A percentile compares a stretch with the other conserved stretches of the same genome.
Conservation (phyloP, 306 rosid genomes). For the Quillaja saponaria region DNA sequence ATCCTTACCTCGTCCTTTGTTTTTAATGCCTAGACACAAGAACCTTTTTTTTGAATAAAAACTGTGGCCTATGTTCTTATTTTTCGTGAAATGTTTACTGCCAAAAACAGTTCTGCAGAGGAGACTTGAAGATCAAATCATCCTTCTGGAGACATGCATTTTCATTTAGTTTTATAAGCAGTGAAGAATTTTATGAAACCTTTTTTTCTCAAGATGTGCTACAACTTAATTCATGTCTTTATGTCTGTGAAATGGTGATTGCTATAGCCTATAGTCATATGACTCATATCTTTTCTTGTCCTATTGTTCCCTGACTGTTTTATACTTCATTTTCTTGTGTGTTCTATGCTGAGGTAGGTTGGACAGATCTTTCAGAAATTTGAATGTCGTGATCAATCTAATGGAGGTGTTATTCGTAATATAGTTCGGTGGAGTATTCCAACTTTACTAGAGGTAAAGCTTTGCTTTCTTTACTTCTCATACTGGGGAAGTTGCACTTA, state of each 20-base stretch:
- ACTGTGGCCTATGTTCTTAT: not conserved
- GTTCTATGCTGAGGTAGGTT: constrained; percentile 50
- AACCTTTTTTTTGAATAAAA: not conserved
- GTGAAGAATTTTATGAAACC: not conserved
- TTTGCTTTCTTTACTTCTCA: constrained; percentile 21
- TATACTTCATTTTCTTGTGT: constrained; percentile 16
- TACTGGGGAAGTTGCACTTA: constrained; percentile 6
- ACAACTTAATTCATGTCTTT: not conserved
- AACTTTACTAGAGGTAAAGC: constrained; percentile 68
- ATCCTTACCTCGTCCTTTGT: not conserved
- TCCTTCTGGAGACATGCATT: constrained; percentile 18
- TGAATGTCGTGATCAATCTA: constrained; percentile 61
- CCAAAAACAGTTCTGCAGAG: not conserved
- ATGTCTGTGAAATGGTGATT: not conserved
- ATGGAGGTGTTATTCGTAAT: constrained; percentile 68
- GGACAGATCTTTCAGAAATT: constrained; percentile 93
- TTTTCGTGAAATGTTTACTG: constrained; percentile 15
- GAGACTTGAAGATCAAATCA: constrained; percentile 1
- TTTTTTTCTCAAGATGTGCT: constrained; percentile 15
- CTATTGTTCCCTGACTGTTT: constrained; percentile 1
- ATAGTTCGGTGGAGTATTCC: constrained; percentile 93
- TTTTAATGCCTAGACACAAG: no score
- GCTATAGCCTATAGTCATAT: no score
- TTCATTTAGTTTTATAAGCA: constrained; percentile 17
- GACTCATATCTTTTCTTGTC: not conserved